Percentiles rank a stretch among this genome's conserved stretches.
Conservation (phyloP, 108 stramenopile species). For the Seminavis robusta region DNA sequence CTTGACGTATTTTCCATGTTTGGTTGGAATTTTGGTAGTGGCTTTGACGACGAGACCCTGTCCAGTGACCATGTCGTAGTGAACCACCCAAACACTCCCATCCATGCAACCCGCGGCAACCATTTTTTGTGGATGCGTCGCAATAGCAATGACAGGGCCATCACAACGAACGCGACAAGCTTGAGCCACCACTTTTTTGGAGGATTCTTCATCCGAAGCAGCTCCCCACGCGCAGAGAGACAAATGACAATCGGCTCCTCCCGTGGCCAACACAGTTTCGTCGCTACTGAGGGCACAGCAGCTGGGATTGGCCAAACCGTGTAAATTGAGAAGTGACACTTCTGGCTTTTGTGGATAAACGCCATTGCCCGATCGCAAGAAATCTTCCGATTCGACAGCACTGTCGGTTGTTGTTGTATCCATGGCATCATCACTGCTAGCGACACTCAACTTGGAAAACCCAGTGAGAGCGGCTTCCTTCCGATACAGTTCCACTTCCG, state of each 20-base stretch:
- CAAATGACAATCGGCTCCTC: slow-evolving; percentile 68
- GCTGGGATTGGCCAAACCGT: slow-evolving; percentile 54
- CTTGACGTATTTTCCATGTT: slow-evolving; percentile 71
- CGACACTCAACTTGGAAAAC: slow-evolving; percentile 4
- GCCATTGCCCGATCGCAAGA: slow-evolving; percentile 71
- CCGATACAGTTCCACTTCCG: slow-evolving; percentile 79
- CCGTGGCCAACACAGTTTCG: slow-evolving; percentile 70
- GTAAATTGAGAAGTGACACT: slow-evolving; percentile 45
- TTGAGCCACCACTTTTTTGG: slow-evolving; percentile 30
- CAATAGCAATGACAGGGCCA: slow-evolving; percentile 79
- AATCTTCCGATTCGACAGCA: slow-evolving; percentile 21
- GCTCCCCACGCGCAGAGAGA: slow-evolving; percentile 54
- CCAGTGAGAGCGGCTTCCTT: slow-evolving; percentile 30
- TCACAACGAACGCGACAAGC: slow-evolving; percentile 45
- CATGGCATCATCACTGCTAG: neutral
- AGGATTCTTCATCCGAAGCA: slow-evolving; percentile 40
- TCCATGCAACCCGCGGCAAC: slow-evolving; percentile 78
- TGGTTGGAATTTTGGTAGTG: slow-evolving; percentile 20
- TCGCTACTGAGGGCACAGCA: slow-evolving; percentile 64
- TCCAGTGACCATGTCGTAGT: slow-evolving; percentile 30
- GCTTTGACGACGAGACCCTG: slow-evolving; percentile 17
- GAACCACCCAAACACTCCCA: slow-evolving; percentile 54
- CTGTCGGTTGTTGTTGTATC: neutral
- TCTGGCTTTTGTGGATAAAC: slow-evolving; percentile 41
- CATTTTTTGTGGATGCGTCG: slow-evolving; percentile 32